Evolutionary conservation across 2,329 filamentous ascomycete genomes (phyloP).

Genomic region (Cladosporium sphaerospermum): DNA sequence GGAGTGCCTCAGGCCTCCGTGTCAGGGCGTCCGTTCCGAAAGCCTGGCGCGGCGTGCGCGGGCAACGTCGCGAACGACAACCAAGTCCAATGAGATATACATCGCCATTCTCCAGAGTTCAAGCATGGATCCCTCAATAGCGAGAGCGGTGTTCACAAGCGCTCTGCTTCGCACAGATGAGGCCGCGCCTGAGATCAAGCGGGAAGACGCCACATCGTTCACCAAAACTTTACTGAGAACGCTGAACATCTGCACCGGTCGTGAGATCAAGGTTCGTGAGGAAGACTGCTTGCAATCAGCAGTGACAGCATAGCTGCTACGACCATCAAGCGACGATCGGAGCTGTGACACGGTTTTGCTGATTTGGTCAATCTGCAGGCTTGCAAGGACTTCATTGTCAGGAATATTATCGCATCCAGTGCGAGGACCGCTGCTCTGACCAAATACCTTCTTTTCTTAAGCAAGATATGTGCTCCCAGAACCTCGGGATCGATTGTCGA

Average conservation of each 20-base stretch:
- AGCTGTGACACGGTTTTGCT: not conserved
- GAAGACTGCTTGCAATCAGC: too few relatives aligned
- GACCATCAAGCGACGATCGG: too few relatives aligned
- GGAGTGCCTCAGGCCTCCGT: too few relatives aligned
- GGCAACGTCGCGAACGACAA: too few relatives aligned
- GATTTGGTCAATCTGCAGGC: not conserved
- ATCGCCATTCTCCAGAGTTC: too few relatives aligned
- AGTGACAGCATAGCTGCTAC: too few relatives aligned
- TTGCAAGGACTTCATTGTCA: slow-evolving; percentile 19
- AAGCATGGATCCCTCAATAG: not conserved
- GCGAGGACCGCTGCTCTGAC: slow-evolving; percentile 13
- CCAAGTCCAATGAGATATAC: too few relatives aligned
- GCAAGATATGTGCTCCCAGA: slow-evolving; percentile 12
- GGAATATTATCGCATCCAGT: slow-evolving; percentile 14
- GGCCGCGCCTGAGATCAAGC: slow-evolving; percentile 5
- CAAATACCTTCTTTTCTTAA: slow-evolving; percentile 16
- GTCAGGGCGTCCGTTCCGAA: too few relatives aligned
- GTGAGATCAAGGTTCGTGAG: slow-evolving; percentile 6
- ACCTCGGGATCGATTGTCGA: slow-evolving; percentile 1
- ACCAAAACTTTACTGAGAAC: not conserved
- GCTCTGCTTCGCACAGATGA: not conserved
- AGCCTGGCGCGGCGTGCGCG: too few relatives aligned
- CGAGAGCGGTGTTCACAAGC: slow-evolving; percentile 1
- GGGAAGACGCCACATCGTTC: not conserved
- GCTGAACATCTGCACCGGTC: slow-evolving; percentile 4